Conservation (phyloP, 164 flowering plant species). For the Cinnamomum micranthum region DNA sequence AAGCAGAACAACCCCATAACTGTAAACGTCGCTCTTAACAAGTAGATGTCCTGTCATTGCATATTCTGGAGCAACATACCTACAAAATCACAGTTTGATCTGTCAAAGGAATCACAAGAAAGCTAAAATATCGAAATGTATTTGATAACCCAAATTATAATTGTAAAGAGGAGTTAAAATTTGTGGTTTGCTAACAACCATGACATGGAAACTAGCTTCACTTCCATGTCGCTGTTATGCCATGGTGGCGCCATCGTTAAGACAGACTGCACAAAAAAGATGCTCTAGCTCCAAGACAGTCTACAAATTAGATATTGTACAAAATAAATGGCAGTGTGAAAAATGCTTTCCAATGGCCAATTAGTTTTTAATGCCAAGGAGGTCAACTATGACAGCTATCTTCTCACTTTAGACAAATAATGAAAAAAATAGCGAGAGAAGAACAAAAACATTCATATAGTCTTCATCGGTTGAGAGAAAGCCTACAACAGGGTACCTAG, state of each 20-base stretch:
- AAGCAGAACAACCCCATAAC: constrained; percentile 85
- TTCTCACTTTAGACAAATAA: too few relatives aligned
- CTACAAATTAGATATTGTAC: not conserved
- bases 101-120: not conserved
- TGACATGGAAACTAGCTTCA: not conserved
- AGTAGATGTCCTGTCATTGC: constrained; percentile 96
- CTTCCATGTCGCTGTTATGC: not conserved
- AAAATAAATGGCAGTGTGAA: too few relatives aligned
- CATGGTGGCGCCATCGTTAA: not conserved
- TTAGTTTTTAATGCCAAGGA: too few relatives aligned
- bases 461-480: too few relatives aligned
- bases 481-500: too few relatives aligned
- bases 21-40: constrained; percentile 90
- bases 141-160: not conserved
- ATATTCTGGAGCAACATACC: constrained; percentile 89
- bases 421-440: too few relatives aligned
- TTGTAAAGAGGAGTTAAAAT: not conserved
- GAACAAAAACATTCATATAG: too few relatives aligned
- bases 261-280: not conserved
- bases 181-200: not conserved
- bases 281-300: not conserved
- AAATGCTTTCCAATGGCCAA: not conserved
- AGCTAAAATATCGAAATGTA: not conserved
- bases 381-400: not conserved
- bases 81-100: constrained; percentile 25